Percentiles rank a stretch among this genome's conserved stretches.
phyloP scores from a whole-genome alignment of 1,139 yeast species.

The Lodderomyces oxycetoniae region DNA sequence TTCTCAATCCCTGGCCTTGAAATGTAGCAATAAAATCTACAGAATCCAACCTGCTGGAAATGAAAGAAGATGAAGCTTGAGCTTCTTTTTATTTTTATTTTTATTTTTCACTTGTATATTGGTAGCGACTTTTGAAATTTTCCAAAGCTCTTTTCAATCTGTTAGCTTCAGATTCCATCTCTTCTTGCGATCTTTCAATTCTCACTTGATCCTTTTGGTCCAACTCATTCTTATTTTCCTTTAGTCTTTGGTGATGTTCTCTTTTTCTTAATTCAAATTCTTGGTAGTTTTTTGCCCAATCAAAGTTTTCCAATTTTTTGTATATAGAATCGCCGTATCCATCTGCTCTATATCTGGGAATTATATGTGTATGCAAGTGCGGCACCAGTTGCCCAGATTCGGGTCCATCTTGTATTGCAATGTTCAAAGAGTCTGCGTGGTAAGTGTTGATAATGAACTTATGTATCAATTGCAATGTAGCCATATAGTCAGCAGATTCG shows the following conservation, averaged over 20 bases:
- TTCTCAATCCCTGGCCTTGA: no score
- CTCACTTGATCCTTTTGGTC: slow-evolving; percentile 37
- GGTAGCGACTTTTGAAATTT: slow-evolving; percentile 17
- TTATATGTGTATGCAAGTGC: slow-evolving; percentile 87
- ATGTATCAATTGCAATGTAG: slow-evolving; percentile 68
- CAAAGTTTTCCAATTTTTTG: slow-evolving; percentile 47
- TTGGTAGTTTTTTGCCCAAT: slow-evolving; percentile 27
- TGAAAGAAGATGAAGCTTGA: no score
- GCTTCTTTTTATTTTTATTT: no score
- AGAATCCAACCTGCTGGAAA: no score
- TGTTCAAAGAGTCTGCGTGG: slow-evolving; percentile 75
- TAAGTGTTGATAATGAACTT: slow-evolving; percentile 58
- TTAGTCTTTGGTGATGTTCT: slow-evolving; percentile 1
- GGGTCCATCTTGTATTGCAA: slow-evolving; percentile 94
- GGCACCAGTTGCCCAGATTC: slow-evolving; percentile 94
- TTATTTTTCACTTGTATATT: background rate
- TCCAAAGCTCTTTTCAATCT: slow-evolving; percentile 42
- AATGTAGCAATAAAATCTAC: no score
- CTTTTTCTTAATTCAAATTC: slow-evolving; percentile 26
- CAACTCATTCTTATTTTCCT: slow-evolving; percentile 21
- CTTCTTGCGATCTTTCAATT: slow-evolving; percentile 48
- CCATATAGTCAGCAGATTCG: slow-evolving; percentile 76
- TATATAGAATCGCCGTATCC: slow-evolving; percentile 63
- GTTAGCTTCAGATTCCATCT: slow-evolving; percentile 62
- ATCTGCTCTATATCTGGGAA: slow-evolving; percentile 68